These are phyloP conservation scores for Lithospermum erythrorhizon DNA, from an alignment of 257 asterid genomes.

Conservation along the genomic window DNA sequence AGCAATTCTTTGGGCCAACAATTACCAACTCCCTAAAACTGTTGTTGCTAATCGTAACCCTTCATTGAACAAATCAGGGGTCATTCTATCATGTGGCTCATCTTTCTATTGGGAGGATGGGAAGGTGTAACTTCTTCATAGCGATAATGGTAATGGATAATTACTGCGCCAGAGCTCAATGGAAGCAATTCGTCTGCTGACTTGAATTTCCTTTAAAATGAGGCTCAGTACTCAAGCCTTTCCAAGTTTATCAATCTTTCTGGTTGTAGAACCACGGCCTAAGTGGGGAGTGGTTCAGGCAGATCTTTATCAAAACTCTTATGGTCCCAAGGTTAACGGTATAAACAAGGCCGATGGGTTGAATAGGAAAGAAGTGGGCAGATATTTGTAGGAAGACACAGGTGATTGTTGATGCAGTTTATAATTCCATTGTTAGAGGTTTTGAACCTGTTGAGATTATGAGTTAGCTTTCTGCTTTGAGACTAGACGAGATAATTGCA, in stretches of 20 bases:
- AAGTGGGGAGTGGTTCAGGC: slow-evolving; percentile 28
- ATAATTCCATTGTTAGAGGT: slow-evolving; percentile 50
- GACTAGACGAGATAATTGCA: too few relatives aligned
- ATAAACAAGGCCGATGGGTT: slow-evolving; percentile 26
- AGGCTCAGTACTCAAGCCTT: slow-evolving; percentile 32
- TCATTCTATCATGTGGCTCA: slow-evolving; percentile 56
- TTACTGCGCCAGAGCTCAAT: slow-evolving; percentile 37
- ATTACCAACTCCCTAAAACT: slow-evolving; percentile 48
- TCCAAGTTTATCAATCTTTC: slow-evolving; percentile 31
- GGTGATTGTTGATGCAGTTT: slow-evolving; percentile 61
- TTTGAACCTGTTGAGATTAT: slow-evolving; percentile 36
- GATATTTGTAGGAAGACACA: slow-evolving; percentile 58
- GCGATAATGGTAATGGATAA: too few relatives aligned
- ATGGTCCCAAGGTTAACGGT: slow-evolving; percentile 62
- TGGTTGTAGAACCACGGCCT: slow-evolving; percentile 51
- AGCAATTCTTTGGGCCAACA: slow-evolving; percentile 61
- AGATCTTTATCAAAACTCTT: slow-evolving; percentile 58
- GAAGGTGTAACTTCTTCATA: slow-evolving; percentile 39
- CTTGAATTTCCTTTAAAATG: slow-evolving; percentile 45
- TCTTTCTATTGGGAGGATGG: slow-evolving; percentile 60
- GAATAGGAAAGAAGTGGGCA: slow-evolving; percentile 65
- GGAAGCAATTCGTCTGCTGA: slow-evolving; percentile 49
- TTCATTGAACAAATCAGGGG: slow-evolving; percentile 37
- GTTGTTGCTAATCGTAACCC: slow-evolving; percentile 43
- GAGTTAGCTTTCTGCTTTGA: not conserved